Evolutionary conservation across 2,329 filamentous ascomycete species (phyloP).

Genomic region (Fusarium sp.): DNA sequence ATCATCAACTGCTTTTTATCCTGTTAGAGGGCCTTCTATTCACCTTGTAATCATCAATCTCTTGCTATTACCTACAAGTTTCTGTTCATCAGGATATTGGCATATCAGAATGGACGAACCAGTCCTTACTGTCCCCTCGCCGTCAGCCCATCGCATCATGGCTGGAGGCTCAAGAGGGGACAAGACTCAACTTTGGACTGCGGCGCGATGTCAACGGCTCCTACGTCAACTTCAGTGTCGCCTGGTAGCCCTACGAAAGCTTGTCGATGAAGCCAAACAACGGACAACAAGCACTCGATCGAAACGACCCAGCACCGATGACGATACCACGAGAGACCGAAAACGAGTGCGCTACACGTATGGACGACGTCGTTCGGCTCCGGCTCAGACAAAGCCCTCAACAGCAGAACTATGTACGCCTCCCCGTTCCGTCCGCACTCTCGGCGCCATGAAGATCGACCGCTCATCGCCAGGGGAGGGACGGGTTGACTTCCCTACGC

Average conservation of each 20-base stretch:
- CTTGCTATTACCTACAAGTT: background rate
- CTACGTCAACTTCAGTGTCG: slow-evolving; percentile 61
- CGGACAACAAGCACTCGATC: slow-evolving; percentile 11
- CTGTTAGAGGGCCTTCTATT: background rate
- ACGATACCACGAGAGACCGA: slow-evolving; percentile 12
- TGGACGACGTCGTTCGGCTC: slow-evolving; percentile 34
- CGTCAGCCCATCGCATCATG: slow-evolving; percentile 32
- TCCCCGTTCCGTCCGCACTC: slow-evolving; percentile 44
- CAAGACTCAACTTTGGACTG: slow-evolving; percentile 57
- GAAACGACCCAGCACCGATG: slow-evolving; percentile 38
- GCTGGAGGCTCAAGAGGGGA: background rate
- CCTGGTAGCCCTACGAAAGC: slow-evolving; percentile 54
- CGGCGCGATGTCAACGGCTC: slow-evolving; percentile 60
- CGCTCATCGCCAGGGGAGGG: slow-evolving; percentile 41
- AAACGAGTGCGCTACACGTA: slow-evolving; percentile 51
- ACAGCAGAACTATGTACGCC: slow-evolving; percentile 37
- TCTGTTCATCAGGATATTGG: background rate
- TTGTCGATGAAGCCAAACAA: slow-evolving; percentile 42
- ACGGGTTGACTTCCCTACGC: slow-evolving; percentile 47
- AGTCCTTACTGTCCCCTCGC: slow-evolving; percentile 6
- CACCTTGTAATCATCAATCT: background rate
- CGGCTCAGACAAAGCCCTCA: slow-evolving; percentile 7
- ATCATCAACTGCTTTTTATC: background rate
- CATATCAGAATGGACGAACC: slow-evolving; percentile 18
- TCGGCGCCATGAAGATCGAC: slow-evolving; percentile 47